phyloP scores from a whole-genome alignment of 2,329 filamentous ascomycete genomes.

The Cladosporium sp. region DNA sequence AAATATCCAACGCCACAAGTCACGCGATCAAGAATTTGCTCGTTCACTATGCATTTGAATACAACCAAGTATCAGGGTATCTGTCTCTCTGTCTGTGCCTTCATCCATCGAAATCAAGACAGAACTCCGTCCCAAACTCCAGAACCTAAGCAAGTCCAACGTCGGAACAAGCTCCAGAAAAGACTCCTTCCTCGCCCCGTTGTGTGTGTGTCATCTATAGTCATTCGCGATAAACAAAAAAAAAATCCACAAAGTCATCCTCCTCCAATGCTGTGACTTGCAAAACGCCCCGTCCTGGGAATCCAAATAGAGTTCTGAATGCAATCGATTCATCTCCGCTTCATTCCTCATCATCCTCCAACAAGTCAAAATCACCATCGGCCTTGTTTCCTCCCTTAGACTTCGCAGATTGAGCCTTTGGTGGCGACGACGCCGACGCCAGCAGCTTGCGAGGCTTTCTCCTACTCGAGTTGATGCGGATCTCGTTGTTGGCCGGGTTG shows the following conservation, averaged over 20 bases:
- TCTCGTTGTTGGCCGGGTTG: constrained; percentile 9
- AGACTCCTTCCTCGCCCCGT: background rate
- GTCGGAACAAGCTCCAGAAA: too few relatives aligned
- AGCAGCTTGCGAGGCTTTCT: background rate
- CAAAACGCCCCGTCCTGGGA: background rate
- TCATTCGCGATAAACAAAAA: background rate
- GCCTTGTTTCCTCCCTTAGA: background rate
- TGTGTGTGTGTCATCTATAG: background rate
- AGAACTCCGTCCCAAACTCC: background rate
- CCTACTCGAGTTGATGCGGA: constrained; percentile 6
- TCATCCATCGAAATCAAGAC: background rate
- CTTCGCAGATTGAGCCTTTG: background rate
- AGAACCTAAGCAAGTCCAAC: background rate
- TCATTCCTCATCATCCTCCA: constrained; percentile 6
- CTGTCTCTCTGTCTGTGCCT: background rate
- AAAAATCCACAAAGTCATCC: background rate
- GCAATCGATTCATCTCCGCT: background rate
- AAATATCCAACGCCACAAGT: too few relatives aligned
- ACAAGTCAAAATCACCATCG: background rate
- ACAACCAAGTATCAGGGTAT: constrained; percentile 2
- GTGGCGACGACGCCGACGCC: background rate
- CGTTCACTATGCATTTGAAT: background rate
- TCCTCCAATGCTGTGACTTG: too few relatives aligned
- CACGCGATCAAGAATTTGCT: too few relatives aligned
- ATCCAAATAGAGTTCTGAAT: too few relatives aligned